Evolutionary conservation across 257 asterid species (phyloP), one percentile per base, ranked within the genome.

Genomic region (Capsicum chinense): DNA sequence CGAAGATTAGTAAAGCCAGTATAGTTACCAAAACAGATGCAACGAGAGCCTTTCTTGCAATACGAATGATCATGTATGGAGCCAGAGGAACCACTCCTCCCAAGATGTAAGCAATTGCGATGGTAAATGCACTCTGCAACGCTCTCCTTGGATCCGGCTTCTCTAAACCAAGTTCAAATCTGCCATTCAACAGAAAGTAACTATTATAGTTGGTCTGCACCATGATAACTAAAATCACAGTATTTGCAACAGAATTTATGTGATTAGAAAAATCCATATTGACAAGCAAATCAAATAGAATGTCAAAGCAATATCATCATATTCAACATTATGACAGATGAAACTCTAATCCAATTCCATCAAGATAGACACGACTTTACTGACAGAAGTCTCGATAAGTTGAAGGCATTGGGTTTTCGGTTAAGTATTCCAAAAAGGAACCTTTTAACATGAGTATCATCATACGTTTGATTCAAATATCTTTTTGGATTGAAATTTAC

Each of bases 81-180:
- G 87, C 11, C 56, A 96, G 95, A 26, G 99, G 99, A 69, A 96
- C 98, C 1, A 91, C 2, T 79, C 99, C 99, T 33, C 99, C 99
- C 16, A 93, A 81, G 4, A 94, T 81, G 90, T 96, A 96, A 26
- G 99, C 90, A 35, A 87, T 76, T 3, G 95, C 99, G 5, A 96
- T 96, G 3, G 99, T 93, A 13, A 93, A 79, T 8, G 98, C 98
- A 83, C 99, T 96, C 21, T 94, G 94, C 14, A 96, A 66, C 2
- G 99, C 99, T 76, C 98, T 90, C 85, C 85, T 92, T 9, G 99
- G 99, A 83, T 94, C 93, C 33, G 98, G 99, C 90, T 96, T 96
- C 93, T 96, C 99, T 89, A 96, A 86, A 57, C 99, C 99, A 62
- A 96, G 89, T 74, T 96, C 99, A 85, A 93, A 96, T 87, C 99